These are phyloP conservation scores for Lenzites betulinus DNA, from an alignment of 768 basidiomycete species.

Conservation along the genomic window DNA sequence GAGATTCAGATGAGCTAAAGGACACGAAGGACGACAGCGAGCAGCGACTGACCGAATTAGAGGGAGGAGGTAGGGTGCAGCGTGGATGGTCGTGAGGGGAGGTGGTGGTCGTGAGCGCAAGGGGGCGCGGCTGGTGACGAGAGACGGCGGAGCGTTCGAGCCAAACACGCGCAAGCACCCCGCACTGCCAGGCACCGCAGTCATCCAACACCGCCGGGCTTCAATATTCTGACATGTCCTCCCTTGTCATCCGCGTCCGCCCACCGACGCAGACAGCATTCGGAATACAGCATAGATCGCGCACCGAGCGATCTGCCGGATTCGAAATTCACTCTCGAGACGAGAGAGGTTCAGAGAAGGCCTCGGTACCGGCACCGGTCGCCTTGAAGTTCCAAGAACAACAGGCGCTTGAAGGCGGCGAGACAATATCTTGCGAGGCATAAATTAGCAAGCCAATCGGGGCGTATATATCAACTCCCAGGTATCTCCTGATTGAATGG, in stretches of 20 bases:
- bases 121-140: conserved; percentile 20
- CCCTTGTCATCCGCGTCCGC: too few species aligned
- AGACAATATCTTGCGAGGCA: too few species aligned
- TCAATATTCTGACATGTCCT: background rate
- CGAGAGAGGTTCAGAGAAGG: too few species aligned
- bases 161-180: conserved; percentile 25
- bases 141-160: conserved; percentile 13
- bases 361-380: too few species aligned
- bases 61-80: conserved; percentile 14
- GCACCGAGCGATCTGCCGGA: too few species aligned
- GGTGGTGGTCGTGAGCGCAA: conserved; percentile 18
- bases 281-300: background rate
- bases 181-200: conserved; percentile 11
- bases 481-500: too few species aligned
- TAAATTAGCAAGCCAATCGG: too few species aligned
- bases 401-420: too few species aligned
- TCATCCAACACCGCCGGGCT: background rate
- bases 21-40: background rate
- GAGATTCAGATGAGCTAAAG: conserved; percentile 6
- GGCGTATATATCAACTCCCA: too few species aligned
- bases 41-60: conserved; percentile 20
- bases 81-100: conserved; percentile 21
- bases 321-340: too few species aligned
- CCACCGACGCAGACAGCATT: background rate
- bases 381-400: too few species aligned